Evolutionary conservation across 192 early-diverging fungal species (phyloP), one percentile per base, ranked within the genome.

Genomic region (Kickxella alabastrina): DNA sequence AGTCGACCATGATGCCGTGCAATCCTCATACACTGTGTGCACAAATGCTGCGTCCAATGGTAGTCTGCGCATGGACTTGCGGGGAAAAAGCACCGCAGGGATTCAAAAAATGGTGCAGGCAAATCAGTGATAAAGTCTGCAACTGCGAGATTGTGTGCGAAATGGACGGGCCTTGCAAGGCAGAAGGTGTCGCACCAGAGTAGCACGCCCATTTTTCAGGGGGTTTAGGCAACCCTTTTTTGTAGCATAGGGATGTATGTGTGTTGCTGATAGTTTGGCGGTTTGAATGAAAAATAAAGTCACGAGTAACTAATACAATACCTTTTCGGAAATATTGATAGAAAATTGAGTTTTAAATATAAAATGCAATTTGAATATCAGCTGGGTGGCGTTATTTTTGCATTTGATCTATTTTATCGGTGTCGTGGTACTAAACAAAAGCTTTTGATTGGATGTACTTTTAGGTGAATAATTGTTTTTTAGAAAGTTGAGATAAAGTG

Each of bases 71-170:
- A 8, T n/a, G n/a, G n/a, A n/a, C n/a, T n/a, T n/a, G n/a, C n/a
- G n/a, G n/a, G n/a, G n/a, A n/a, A n/a, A n/a, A n/a, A n/a, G n/a
- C n/a, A n/a, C n/a, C n/a, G n/a, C n/a, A n/a, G n/a, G n/a, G n/a
- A n/a, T n/a, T n/a, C n/a, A n/a, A n/a, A n/a, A n/a, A n/a, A n/a
- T n/a, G n/a, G n/a, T n/a, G n/a, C n/a, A n/a, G n/a, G 68, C 52
- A 55, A 59, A 25, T 36, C 51, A 0, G 68, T 59, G 19, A 15
- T 63, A 3, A 17, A 3, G 27, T 59, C 3, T 70, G 68, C 35
- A 26, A 54, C 15, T 69, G 67, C 41, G 67, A 69, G 31, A 69
- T 69, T 34, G 55, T 54, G 10, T 69, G 67, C 22, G 28, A 35
- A 1, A 26, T 23, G 0, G 12, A 40, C 22, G 61, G 68, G 10